phyloP scores from a whole-genome alignment of 75 land plant genomes.

The Pseudotsuga menziesii region DNA sequence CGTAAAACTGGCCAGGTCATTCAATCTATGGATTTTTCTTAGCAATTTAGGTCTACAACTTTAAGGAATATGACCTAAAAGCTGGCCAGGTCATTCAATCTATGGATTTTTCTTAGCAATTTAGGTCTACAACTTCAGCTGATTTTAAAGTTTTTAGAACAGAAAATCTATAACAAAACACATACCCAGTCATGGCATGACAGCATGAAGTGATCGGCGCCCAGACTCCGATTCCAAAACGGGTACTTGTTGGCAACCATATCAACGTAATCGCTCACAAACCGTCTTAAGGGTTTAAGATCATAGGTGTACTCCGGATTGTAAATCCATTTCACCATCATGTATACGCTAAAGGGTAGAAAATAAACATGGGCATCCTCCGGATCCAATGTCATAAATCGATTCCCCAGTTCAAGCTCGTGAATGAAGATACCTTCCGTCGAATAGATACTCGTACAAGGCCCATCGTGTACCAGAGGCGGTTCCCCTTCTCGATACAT shows the following conservation, averaged over 20 bases:
- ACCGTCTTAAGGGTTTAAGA: conserved; percentile 26
- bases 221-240: conserved; percentile 73
- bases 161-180: no score
- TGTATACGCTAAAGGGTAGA: conserved; percentile 67
- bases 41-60: no score
- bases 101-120: no score
- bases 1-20: no score
- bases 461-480: conserved; percentile 83
- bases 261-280: conserved; percentile 53
- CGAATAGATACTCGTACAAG: conserved; percentile 78
- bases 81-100: no score
- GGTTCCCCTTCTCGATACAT: conserved; percentile 81
- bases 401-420: conserved; percentile 40
- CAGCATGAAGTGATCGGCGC: conserved; percentile 92
- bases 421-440: conserved; percentile 65
- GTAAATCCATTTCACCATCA: conserved; percentile 69
- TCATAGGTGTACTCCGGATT: conserved; percentile 25
- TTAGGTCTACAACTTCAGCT: no score
- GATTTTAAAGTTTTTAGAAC: no score
- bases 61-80: no score
- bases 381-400: conserved; percentile 30
- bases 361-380: conserved; percentile 40
- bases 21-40: no score
- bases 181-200: conserved; percentile 96
- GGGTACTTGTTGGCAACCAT: conserved; percentile 53